These are phyloP conservation scores for Nannizziopsis barbatae DNA, from an alignment of 2,329 filamentous ascomycete genomes.

Conservation along the genomic window DNA sequence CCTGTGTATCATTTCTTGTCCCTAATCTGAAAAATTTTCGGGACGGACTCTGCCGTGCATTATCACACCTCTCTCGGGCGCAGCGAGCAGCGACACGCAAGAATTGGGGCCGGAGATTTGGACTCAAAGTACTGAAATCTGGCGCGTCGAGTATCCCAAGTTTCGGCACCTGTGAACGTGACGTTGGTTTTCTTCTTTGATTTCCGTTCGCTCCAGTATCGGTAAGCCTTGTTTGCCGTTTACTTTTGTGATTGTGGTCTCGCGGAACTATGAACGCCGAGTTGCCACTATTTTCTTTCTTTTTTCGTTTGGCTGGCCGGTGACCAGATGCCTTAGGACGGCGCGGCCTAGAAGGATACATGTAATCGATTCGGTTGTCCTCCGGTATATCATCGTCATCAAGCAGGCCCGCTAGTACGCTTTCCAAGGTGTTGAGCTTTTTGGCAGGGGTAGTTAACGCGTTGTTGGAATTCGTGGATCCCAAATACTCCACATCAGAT, in stretches of 20 bases:
- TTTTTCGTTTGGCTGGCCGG: neutral
- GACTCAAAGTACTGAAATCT: slow-evolving; percentile 23
- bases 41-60: slow-evolving; percentile 42
- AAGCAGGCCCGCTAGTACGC: slow-evolving; percentile 5
- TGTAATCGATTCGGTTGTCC: slow-evolving; percentile 35
- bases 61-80: slow-evolving; percentile 38
- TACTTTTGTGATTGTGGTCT: slow-evolving; percentile 11
- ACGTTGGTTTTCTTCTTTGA: slow-evolving; percentile 16
- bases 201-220: slow-evolving; percentile 22
- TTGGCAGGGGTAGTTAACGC: neutral
- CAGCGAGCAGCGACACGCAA: slow-evolving; percentile 45
- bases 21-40: slow-evolving; percentile 44
- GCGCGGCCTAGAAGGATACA: slow-evolving; percentile 26
- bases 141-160: slow-evolving; percentile 45
- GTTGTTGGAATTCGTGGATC: neutral
- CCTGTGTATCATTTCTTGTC: slow-evolving; percentile 43
- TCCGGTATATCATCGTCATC: slow-evolving; percentile 30
- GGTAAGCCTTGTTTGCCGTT: slow-evolving; percentile 29
- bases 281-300: slow-evolving; percentile 12
- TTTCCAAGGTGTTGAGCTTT: neutral
- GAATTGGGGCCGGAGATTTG: slow-evolving; percentile 40
- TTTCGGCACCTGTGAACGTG: slow-evolving; percentile 19
- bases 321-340: slow-evolving; percentile 8
- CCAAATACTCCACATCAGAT: slow-evolving; percentile 19
- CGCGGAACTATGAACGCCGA: neutral